phyloP scores from a whole-genome alignment of 2,329 filamentous ascomycete species.

The Ophiocordyceps australis region DNA sequence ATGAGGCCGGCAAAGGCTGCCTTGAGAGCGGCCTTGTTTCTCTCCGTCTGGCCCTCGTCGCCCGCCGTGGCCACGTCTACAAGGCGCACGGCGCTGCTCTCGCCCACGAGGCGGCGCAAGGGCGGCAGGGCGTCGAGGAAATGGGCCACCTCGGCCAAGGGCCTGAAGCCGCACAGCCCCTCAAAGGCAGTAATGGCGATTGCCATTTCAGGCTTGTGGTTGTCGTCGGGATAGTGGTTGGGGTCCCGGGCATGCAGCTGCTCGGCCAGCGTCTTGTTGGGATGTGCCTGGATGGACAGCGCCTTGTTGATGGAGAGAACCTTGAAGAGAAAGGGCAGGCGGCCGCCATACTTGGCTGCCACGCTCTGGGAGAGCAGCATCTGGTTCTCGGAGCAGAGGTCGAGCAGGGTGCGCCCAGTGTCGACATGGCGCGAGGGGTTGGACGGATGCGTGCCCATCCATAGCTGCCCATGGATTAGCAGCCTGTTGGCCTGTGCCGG shows the following conservation, averaged over 20 bases:
- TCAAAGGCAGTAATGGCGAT: conserved; percentile 95
- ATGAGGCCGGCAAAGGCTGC: conserved; percentile 64
- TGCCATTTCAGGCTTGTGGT: conserved; percentile 99
- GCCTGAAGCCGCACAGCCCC: conserved; percentile 88
- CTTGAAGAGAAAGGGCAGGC: conserved; percentile 94
- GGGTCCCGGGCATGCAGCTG: conserved; percentile 70
- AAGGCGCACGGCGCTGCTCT: conserved; percentile 40
- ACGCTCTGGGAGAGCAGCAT: conserved; percentile 61
- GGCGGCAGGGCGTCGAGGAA: conserved; percentile 47
- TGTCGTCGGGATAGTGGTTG: conserved; percentile 96
- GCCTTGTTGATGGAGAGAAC: conserved; percentile 92
- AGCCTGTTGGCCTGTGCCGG: background rate
- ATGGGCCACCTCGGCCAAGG: conserved; percentile 68
- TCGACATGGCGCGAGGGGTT: conserved; percentile 81
- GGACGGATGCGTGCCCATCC: conserved; percentile 97
- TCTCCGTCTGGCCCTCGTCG: conserved; percentile 22
- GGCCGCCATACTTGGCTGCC: conserved; percentile 55
- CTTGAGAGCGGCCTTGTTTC: conserved; percentile 65
- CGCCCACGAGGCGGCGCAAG: conserved; percentile 48
- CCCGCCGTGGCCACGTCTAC: conserved; percentile 24
- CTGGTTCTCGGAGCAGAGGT: conserved; percentile 75
- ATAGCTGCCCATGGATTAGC: conserved; percentile 44
- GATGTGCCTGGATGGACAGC: conserved; percentile 90
- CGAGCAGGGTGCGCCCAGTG: conserved; percentile 71
- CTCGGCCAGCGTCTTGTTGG: conserved; percentile 83